phyloP scores from a whole-genome alignment of 371 early-diverging fungal genomes.

The Mucor mucedo region DNA sequence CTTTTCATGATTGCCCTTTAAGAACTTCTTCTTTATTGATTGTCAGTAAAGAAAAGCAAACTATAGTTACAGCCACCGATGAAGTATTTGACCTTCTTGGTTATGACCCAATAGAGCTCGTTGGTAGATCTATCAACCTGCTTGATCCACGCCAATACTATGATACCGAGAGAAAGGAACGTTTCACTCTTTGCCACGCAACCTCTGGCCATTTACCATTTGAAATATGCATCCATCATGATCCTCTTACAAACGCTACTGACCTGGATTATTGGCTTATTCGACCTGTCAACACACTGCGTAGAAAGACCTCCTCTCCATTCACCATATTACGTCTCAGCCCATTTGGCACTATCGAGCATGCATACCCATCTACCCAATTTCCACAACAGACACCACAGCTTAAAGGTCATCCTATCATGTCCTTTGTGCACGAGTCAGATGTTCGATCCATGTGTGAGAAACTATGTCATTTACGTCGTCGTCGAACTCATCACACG shows the following conservation, averaged over 20 bases:
- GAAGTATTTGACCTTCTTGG: conserved; percentile 41
- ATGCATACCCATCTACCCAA: conserved; percentile 28
- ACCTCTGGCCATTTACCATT: conserved; percentile 26
- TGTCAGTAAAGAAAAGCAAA: conserved; percentile 31
- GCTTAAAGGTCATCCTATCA: conserved; percentile 42
- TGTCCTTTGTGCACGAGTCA: conserved; percentile 46
- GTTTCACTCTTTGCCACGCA: conserved; percentile 20
- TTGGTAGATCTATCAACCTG: conserved; percentile 29
- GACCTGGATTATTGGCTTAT: conserved; percentile 46
- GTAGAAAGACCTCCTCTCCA: background rate
- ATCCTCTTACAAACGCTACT: conserved; percentile 29
- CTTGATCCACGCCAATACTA: conserved; percentile 7
- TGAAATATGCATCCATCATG: conserved; percentile 41
- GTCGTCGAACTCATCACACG: conserved; percentile 15
- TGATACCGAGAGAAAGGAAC: background rate
- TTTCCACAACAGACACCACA: conserved; percentile 23
- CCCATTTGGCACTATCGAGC: conserved; percentile 44
- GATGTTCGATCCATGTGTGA: conserved; percentile 41
- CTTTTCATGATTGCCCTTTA: conserved; percentile 35
- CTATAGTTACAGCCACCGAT: conserved; percentile 48
- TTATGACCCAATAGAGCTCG: conserved; percentile 30
- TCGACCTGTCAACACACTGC: conserved; percentile 16
- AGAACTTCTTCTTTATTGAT: conserved; percentile 38
- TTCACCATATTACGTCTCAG: conserved; percentile 35
- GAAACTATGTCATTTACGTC: conserved; percentile 22